Evolutionary conservation across 768 basidiomycete species (phyloP).

Genomic region (Psilocybe subaeruginosa): DNA sequence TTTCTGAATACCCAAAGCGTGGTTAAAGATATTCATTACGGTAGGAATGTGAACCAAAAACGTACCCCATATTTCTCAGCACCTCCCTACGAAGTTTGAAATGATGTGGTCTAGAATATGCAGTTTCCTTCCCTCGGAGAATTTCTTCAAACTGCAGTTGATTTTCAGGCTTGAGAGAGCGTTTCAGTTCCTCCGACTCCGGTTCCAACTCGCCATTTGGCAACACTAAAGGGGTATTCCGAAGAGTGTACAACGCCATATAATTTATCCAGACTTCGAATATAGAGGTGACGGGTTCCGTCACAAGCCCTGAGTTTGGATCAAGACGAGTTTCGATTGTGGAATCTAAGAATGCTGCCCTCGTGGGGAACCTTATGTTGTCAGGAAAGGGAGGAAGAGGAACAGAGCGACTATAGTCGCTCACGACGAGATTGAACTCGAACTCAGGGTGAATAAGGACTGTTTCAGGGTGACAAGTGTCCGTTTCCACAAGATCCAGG

Average conservation of each 20-base stretch:
- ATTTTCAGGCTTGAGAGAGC: background rate
- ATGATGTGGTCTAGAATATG: background rate
- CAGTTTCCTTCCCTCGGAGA: background rate
- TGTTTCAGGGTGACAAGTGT: no score
- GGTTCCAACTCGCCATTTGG: conserved; percentile 3
- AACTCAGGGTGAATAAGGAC: background rate
- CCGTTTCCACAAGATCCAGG: no score
- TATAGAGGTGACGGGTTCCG: background rate
- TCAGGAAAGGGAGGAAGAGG: conserved; percentile 14
- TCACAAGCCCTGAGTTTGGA: background rate
- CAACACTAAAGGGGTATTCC: background rate
- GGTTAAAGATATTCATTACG: background rate
- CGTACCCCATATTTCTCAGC: background rate
- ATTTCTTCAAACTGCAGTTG: background rate
- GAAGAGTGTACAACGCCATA: background rate
- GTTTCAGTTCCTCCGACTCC: background rate
- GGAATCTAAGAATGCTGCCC: conserved; percentile 1
- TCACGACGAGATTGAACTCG: conserved; percentile 13
- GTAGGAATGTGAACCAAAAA: background rate
- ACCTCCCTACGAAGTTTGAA: background rate
- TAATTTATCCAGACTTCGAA: background rate
- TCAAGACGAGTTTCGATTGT: background rate
- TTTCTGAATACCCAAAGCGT: background rate
- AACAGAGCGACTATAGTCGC: conserved; percentile 15
- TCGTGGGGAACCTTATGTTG: conserved; percentile 1